Evolutionary conservation across 1,139 yeast species (phyloP).

Genomic region (Kurtzmaniella quercitrusa): DNA sequence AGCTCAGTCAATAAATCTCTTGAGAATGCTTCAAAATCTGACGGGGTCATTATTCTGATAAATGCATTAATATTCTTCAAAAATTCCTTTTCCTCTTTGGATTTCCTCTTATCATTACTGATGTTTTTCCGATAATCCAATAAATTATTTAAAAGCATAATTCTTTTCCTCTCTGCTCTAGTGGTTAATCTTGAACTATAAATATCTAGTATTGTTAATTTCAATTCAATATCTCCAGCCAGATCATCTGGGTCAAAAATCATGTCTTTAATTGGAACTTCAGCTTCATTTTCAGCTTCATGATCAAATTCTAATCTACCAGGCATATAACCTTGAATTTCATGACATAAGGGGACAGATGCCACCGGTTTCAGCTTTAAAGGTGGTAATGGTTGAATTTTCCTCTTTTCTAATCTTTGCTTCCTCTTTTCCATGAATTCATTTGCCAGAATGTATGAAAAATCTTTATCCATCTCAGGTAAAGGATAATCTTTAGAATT

Average conservation of each 20-base stretch:
- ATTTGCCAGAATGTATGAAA: slow-evolving; percentile 57
- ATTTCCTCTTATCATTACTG: slow-evolving; percentile 70
- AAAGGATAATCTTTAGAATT: slow-evolving; percentile 72
- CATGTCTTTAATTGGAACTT: slow-evolving; percentile 90
- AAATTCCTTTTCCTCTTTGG: slow-evolving; percentile 86
- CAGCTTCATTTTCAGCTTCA: slow-evolving; percentile 97
- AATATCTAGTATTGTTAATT: slow-evolving; percentile 80
- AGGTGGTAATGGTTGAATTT: slow-evolving; percentile 62
- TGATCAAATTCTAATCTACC: slow-evolving; percentile 95
- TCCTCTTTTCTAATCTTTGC: slow-evolving; percentile 65
- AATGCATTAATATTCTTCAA: slow-evolving; percentile 71
- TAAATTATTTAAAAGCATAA: slow-evolving; percentile 69
- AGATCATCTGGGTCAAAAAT: slow-evolving; percentile 91
- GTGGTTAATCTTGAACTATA: slow-evolving; percentile 86
- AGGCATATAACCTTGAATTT: slow-evolving; percentile 97
- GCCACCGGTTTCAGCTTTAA: slow-evolving; percentile 87
- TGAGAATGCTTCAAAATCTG: slow-evolving; percentile 70
- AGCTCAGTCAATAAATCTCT: slow-evolving; percentile 74
- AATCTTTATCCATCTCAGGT: slow-evolving; percentile 73
- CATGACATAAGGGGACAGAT: slow-evolving; percentile 94
- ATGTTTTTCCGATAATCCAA: slow-evolving; percentile 82
- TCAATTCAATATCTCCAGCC: slow-evolving; percentile 81
- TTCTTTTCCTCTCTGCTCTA: slow-evolving; percentile 88
- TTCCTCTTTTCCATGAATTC: slow-evolving; percentile 69
- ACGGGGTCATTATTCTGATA: slow-evolving; percentile 74